Evolutionary conservation across 768 basidiomycete species (phyloP), one percentile per base, ranked within the genome.

Genomic region (Termitomyces sp.): DNA sequence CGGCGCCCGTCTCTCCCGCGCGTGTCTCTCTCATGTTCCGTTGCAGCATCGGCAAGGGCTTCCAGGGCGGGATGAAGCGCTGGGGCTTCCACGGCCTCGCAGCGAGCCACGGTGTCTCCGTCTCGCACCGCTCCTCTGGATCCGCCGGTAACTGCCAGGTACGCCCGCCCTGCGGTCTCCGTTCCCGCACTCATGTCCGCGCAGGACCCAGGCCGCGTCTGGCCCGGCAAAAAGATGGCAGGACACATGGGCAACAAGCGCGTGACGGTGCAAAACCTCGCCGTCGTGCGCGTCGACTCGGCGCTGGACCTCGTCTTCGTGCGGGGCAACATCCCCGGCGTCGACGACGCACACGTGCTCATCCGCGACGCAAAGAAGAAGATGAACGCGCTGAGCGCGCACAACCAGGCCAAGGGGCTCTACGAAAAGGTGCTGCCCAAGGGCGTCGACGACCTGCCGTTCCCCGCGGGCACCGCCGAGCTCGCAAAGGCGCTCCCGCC

Each of bases 171-270:
- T 51, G 47, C 44, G 34, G 48, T 45, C 29, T 36, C 53, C 5
- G 52, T 26, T 58, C 28, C 18, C 5, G 3, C 9, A 28, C 12
- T 56, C 49, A 50, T 58, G 42, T 48, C 59, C 16, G 16, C n/a
- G 5, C 44, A 98, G 94, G 94, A 97, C 66, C 96, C 97, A 26
- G 97, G 97, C 48, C 86, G 97, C 66, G 81, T 98, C 5, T 94
- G 91, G 75, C 97, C 97, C 4, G 97, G 97, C 37, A 97, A 94
- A 77, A 98, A 98, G 78, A 98, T 97, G 96, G 86, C 96, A 10
- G 97, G 97, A 34, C 87, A 87, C 24, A 86, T 98, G 79, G 97
- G 97, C 51, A 88, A 86, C 56, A 79, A 84, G 61, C 86, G 87
- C 41, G 81, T 82, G 9, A 98, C 96, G 8, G 79, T 81, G 15